A percentile compares a stretch with the other conserved stretches of the same genome.
phyloP scores from a whole-genome alignment of 345 rosid species.

The Moricandia moricandioides region DNA sequence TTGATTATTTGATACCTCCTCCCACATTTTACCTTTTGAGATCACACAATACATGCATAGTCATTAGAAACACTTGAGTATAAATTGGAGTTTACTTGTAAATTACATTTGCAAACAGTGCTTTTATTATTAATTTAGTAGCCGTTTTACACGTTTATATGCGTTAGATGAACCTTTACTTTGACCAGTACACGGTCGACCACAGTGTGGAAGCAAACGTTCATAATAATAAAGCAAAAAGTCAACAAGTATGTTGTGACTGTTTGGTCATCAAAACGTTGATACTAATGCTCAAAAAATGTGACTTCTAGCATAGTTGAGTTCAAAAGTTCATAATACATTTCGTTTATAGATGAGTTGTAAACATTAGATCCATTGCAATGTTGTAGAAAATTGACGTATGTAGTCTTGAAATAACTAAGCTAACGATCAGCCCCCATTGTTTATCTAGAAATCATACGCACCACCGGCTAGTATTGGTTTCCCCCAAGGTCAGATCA shows the following conservation, averaged over 20 bases:
- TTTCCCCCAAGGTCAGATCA: background rate
- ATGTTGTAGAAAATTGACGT: background rate
- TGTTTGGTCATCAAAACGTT: conserved; percentile 17
- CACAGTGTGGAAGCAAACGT: background rate
- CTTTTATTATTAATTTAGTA: background rate
- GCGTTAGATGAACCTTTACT: background rate
- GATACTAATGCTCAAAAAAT: background rate
- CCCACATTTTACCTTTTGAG: background rate
- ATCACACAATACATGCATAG: background rate
- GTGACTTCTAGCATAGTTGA: background rate
- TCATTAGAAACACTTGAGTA: background rate
- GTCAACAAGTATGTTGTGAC: conserved; percentile 13
- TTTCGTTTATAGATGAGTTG: background rate
- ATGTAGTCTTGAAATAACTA: background rate
- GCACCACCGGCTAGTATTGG: conserved; percentile 22
- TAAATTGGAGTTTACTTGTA: background rate
- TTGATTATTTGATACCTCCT: background rate
- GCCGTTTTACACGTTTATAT: background rate
- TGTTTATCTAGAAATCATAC: background rate
- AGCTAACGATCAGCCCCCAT: too few relatives aligned
- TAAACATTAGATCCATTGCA: background rate
- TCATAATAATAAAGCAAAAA: background rate
- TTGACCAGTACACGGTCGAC: conserved; percentile 13
- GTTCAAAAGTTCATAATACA: background rate
- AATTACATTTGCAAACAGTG: background rate